Conservation (phyloP, 257 asterid species). For the Salvia miltiorrhiza region DNA sequence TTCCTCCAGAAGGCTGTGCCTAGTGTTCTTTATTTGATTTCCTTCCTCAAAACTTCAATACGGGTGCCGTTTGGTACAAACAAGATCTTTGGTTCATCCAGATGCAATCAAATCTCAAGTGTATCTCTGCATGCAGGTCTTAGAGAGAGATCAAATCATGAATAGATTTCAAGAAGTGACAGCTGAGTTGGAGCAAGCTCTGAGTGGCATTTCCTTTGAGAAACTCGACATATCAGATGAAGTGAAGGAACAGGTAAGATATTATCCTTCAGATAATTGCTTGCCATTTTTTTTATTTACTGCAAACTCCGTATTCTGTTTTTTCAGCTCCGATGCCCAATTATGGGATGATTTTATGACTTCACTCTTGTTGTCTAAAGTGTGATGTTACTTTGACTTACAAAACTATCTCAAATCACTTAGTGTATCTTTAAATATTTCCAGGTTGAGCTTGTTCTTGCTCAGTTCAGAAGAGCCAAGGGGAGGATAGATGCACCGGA, state of each 20-base stretch:
- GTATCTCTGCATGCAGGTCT: constrained; percentile 55
- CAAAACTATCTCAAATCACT: neutral
- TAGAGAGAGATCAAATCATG: constrained; percentile 82
- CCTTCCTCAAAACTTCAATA: neutral
- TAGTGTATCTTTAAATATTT: neutral
- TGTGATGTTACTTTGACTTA: neutral
- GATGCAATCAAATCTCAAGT: constrained; percentile 7
- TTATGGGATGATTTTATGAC: constrained; percentile 2
- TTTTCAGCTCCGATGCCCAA: constrained; percentile 10
- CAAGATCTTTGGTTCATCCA: neutral
- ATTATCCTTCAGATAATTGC: constrained; percentile 7
- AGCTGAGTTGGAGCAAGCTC: constrained; percentile 74
- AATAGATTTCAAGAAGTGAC: constrained; percentile 74
- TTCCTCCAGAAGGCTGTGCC: neutral
- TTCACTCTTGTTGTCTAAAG: constrained; percentile 8
- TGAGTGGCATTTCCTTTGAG: constrained; percentile 69
- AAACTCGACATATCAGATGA: constrained; percentile 91
- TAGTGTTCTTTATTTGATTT: neutral
- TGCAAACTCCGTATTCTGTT: constrained; percentile 6
- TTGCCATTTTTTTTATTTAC: constrained; percentile 4
- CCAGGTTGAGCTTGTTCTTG: constrained; percentile 95
- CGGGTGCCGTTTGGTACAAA: neutral
- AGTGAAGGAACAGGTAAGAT: constrained; percentile 87
- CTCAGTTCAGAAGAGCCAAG: constrained; percentile 97
- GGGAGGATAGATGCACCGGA: constrained; percentile 85